Evolutionary conservation across 75 land plant genomes (phyloP), one percentile per base, ranked within the genome.

Genomic region (Cunninghamia lanceolata): DNA sequence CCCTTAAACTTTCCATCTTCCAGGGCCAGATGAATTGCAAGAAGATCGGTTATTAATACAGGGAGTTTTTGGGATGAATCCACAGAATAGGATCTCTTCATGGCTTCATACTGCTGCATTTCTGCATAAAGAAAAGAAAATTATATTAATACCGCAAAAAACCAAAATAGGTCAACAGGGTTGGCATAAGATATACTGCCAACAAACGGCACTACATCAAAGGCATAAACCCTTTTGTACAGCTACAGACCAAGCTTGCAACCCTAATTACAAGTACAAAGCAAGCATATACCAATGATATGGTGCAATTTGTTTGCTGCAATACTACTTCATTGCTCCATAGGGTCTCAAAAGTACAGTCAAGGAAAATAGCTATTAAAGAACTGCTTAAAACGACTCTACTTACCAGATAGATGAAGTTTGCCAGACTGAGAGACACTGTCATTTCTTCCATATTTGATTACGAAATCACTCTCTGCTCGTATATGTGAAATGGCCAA

Each of bases 21-120:
- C 46, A 80, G 25, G 50, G 47, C 46, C 32, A 28, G 45, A 45
- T 80, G 82, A 34, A 73, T 30, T 73, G 75, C 75, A 73, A 73
- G 36, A 45, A 80, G 82, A 80, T 45, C 82, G 45, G 82, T 43
- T 16, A 80, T 45, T 7, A 32, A 45, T 14, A 80, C 46, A 28
- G 32, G 30, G 47, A 80, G 32, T 21, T 34, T 73, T 73, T 34
- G 75, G 14, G 34, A 21, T n/a, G 47, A 80, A 43, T 80, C 82
- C 82, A 80, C 82, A 42, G 82, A 80, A 80, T 19, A 80, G 9
- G 82, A 80, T 43, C 82, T 80, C 82, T n/a, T 80, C 50, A 80
- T 80, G 34, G 47, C 47, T 11, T 34, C 3, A n/a, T 28, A 4
- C 32, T 45, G 82, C 42, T 43, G 82, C 52, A 80, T 80, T 45